Evolutionary conservation across 164 flowering plant species (phyloP), one percentile per base, ranked within the genome.

Genomic region (Kingdonia uniflora): DNA sequence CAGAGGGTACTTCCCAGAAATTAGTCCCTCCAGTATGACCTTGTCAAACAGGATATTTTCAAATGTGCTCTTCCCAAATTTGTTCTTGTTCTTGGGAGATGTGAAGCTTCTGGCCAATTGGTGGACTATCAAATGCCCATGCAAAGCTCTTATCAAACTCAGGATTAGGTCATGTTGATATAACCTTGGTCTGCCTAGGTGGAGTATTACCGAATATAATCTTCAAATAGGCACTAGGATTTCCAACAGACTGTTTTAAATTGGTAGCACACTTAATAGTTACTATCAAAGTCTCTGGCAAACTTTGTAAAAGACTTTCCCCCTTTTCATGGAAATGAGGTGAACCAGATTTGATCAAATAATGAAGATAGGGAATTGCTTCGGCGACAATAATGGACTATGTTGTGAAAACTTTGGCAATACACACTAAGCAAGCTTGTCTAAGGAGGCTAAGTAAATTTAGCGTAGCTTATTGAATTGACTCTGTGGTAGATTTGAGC

Each of bases 61-160:
- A 35, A 92, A 88, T 33, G 96, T 85, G 43, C 81, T 85, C 96
- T 94, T 94, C 53, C 99, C 99, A 71, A 94, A 76, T 73, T 89
- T 94, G 88, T 97, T 94, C 74, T 89, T 94, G 59, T 94, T 94
- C 71, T 94, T 94, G 82, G 42, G 99, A 86, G 39, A 94, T 94
- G 52, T 87, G 89, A 54, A 84, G 87, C 68, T 87, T 84, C 41
- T n/a, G n/a, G n/a, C n/a, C n/a, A n/a, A n/a, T n/a, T n/a, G n/a
- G n/a, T n/a, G n/a, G n/a, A n/a, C n/a, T n/a, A n/a, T n/a, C n/a
- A n/a, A n/a, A n/a, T n/a, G n/a, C n/a, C n/a, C n/a, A n/a, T n/a
- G n/a, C n/a, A 54, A 86, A 86, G 83, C 80, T 80, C 69, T 91
- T 96, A 17, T 87, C 98, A 85, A 87, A 92, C 57, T 85, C 98